phyloP scores from a whole-genome alignment of 2,329 filamentous ascomycete genomes.

The Mollisia scopiformis region DNA sequence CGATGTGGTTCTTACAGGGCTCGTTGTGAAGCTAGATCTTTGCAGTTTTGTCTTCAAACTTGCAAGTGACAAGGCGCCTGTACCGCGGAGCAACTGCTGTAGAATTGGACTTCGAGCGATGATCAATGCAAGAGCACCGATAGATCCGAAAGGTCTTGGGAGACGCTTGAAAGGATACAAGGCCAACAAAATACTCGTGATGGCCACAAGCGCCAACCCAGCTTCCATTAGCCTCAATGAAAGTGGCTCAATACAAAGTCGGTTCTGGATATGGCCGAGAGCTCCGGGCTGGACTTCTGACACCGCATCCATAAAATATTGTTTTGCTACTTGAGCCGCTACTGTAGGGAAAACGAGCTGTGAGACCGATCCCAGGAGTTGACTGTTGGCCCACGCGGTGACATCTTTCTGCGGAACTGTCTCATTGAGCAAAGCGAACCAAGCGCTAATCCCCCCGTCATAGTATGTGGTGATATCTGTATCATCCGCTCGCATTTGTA shows the following conservation, averaged over 20 bases:
- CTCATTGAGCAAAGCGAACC: neutral
- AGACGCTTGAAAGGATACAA: neutral
- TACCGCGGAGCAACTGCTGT: neutral
- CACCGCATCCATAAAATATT: neutral
- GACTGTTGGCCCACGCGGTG: neutral
- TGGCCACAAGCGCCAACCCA: neutral
- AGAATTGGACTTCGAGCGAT: neutral
- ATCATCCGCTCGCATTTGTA: neutral
- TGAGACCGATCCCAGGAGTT: neutral
- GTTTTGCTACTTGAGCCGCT: neutral
- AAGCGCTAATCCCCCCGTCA: neutral
- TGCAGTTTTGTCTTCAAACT: neutral
- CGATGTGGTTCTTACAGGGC: neutral
- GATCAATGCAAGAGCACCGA: neutral
- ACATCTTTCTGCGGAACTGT: neutral
- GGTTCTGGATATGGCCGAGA: neutral
- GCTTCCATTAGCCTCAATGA: neutral
- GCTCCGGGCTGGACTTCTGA: neutral
- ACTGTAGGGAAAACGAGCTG: neutral
- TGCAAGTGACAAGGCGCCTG: neutral
- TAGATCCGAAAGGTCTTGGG: neutral
- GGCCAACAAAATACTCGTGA: neutral
- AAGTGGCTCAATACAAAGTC: neutral
- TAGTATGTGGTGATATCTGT: neutral
- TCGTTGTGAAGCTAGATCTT: neutral